Base-by-base conservation (phyloP, 257 asterid genomes). In the Fraxinus pennsylvanica region DNA sequence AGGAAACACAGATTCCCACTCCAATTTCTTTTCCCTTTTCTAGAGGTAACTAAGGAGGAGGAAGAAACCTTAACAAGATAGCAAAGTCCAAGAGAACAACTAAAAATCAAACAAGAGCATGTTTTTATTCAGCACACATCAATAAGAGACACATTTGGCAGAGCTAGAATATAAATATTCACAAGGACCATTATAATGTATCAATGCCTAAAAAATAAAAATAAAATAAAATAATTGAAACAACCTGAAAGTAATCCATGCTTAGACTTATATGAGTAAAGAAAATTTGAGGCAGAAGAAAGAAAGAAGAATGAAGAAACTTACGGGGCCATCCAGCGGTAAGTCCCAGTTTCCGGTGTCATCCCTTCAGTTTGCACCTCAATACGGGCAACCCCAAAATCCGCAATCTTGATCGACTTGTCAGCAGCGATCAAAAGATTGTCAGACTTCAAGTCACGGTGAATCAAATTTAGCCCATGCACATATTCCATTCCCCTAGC, bases 311-410 rank as follows among this genome's bases (percentile, higher is more conserved):
- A 15, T 43, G 52, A 33, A 74, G 79, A 76, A 47, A 85, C 98
- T 96, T 88, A 96, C 99, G 99, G 99, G 52, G 99, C 99, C 99
- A 95, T 95, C 99, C 99, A 95, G 67, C 98, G 96, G 84, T 95
- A 95, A 32, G 99, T 95, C 73, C 99, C 99, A 7, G 99, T 95
- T 82, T 95, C 99, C 14, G 99, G 99, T 25, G 99, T 95, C 99
- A 95, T 95, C 71, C 99, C 99, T 86, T 95, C 98, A 14, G 99
- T 93, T 89, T 93, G 94, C 76, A 93, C 99, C 83, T 95, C 99
- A 74, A 95, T 95, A 25, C 98, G 97, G 67, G 99, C 99, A 50
- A 95, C 99, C 66, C 99, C 99, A 82, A 95, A 95, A 85, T 95
- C 99, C 0, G 99, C 99, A 80, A 95, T 95, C 81, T 95, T 95